These are phyloP conservation scores for Coprinopsis sp. DNA, from an alignment of 768 basidiomycete genomes.

Conservation along the genomic window DNA sequence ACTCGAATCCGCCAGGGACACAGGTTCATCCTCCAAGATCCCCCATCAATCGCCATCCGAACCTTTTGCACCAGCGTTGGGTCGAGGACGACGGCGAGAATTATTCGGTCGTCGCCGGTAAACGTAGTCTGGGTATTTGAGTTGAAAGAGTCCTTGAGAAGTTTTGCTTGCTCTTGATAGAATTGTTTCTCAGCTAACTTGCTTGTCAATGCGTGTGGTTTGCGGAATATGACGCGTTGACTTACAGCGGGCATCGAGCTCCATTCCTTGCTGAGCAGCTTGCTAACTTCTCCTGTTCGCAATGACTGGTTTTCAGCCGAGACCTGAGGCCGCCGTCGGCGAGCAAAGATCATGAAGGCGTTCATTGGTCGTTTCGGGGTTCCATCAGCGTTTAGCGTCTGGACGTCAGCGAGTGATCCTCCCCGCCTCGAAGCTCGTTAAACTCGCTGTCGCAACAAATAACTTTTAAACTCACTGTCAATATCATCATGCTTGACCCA, in stretches of 20 bases:
- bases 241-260: slow-evolving; percentile 70
- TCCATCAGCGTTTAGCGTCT: slow-evolving; percentile 81
- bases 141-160: slow-evolving; percentile 83
- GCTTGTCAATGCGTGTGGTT: slow-evolving; percentile 4
- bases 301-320: slow-evolving; percentile 84
- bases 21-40: slow-evolving; percentile 29
- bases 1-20: slow-evolving; percentile 32
- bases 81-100: slow-evolving; percentile 56
- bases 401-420: slow-evolving; percentile 56
- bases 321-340: slow-evolving; percentile 76
- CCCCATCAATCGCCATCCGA: slow-evolving; percentile 25
- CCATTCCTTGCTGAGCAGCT: slow-evolving; percentile 86
- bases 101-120: slow-evolving; percentile 87
- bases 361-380: slow-evolving; percentile 92
- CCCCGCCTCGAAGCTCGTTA: slow-evolving; percentile 23
- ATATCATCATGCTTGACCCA: slow-evolving; percentile 35
- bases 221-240: slow-evolving; percentile 5
- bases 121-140: slow-evolving; percentile 83
- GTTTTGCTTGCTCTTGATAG: slow-evolving; percentile 83
- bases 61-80: slow-evolving; percentile 26
- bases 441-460: slow-evolving; percentile 4
- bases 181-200: slow-evolving; percentile 83
- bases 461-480: slow-evolving; percentile 37
- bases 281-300: slow-evolving; percentile 88
- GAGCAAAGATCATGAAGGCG: slow-evolving; percentile 91